Evolutionary conservation across 164 flowering plant species (phyloP).

Genomic region (Stephania cephalantha): DNA sequence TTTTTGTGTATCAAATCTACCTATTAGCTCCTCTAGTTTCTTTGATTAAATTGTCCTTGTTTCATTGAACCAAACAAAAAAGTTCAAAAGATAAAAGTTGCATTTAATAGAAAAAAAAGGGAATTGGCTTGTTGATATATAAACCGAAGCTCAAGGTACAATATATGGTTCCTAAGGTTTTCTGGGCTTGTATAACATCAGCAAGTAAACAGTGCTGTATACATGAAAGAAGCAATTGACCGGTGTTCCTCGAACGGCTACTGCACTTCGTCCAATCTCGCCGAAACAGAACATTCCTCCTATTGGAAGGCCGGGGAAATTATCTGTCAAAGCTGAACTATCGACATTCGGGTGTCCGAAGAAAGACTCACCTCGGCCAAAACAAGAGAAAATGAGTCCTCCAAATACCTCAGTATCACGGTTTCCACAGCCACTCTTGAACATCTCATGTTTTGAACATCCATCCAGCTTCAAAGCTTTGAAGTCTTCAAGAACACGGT

Average conservation of each 20-base stretch:
- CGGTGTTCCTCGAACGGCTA: conserved; percentile 14
- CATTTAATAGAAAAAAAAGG: too few species aligned
- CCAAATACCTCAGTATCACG: conserved; percentile 36
- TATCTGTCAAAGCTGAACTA: conserved; percentile 50
- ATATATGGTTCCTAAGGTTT: background rate
- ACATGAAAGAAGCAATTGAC: conserved; percentile 30
- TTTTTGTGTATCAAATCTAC: too few species aligned
- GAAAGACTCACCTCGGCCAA: conserved; percentile 61
- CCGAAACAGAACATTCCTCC: conserved; percentile 62
- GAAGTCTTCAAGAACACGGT: conserved; percentile 26
- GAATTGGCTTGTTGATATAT: background rate
- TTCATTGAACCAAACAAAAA: too few species aligned
- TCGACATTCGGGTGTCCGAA: conserved; percentile 44
- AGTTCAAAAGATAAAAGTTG: too few species aligned
- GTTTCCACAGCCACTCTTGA: background rate
- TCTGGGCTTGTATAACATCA: conserved; percentile 38
- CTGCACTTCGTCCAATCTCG: conserved; percentile 51
- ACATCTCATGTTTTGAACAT: background rate
- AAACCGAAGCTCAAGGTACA: background rate
- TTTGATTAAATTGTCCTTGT: too few species aligned
- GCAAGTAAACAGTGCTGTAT: conserved; percentile 46
- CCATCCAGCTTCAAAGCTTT: conserved; percentile 28
- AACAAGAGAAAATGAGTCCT: conserved; percentile 58
- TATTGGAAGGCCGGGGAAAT: conserved; percentile 49
- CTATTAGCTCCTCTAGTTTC: too few species aligned